Percentiles rank a stretch among this genome's conserved stretches.
phyloP scores from a whole-genome alignment of 257 asterid genomes.

The Knoxia roxburghii region DNA sequence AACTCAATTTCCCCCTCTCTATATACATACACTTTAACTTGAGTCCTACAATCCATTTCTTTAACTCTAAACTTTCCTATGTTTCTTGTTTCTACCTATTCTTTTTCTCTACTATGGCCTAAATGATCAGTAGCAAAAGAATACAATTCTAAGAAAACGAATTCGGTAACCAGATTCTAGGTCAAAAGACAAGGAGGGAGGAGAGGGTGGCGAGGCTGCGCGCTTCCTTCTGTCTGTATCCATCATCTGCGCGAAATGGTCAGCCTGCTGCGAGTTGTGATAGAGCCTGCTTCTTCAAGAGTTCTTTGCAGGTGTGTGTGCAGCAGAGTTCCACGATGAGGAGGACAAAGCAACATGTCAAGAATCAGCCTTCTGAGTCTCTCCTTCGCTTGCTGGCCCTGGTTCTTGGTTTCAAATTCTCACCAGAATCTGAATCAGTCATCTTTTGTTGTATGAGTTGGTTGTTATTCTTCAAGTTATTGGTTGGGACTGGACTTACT shows the following conservation, averaged over 20 bases:
- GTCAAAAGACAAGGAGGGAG: not conserved
- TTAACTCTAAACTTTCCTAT: not conserved
- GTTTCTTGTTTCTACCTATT: constrained; percentile 6
- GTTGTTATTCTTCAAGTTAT: constrained; percentile 33
- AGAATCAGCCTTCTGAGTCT: constrained; percentile 36
- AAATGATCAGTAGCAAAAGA: not conserved
- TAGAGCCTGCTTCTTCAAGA: constrained; percentile 1
- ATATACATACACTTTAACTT: too few species aligned
- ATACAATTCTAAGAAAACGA: not conserved
- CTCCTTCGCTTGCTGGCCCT: constrained; percentile 65
- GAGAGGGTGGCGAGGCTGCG: not conserved
- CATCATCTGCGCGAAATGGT: too few species aligned
- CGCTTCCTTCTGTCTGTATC: not conserved
- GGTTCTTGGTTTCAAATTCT: constrained; percentile 65
- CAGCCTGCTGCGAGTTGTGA: too few species aligned
- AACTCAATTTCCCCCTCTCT: not conserved
- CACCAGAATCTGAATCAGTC: constrained; percentile 48
- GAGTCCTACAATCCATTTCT: not conserved
- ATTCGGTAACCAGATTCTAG: not conserved
- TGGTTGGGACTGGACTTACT: constrained; percentile 25
- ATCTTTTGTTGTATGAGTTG: constrained; percentile 43
- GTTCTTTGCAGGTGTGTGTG: not conserved
- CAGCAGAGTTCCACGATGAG: too few species aligned
- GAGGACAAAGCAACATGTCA: not conserved
- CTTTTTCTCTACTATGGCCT: not conserved